phyloP scores from a whole-genome alignment of 2,329 filamentous ascomycete genomes.

The Aspergillus sp. region DNA sequence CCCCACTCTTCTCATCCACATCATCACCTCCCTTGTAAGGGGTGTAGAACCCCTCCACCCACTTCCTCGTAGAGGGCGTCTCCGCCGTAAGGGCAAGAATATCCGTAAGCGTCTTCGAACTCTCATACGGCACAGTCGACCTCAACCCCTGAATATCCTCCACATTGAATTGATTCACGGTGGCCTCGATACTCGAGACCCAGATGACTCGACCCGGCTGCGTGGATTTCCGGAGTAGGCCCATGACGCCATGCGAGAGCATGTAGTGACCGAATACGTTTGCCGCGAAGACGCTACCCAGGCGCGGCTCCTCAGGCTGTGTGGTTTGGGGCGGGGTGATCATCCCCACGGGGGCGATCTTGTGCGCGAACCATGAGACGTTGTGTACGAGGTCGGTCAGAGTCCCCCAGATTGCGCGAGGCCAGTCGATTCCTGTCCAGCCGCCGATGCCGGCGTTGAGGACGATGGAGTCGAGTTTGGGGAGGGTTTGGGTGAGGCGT shows the following conservation, averaged over 20 bases:
- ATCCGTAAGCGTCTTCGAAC: constrained; percentile 84
- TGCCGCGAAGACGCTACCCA: constrained; percentile 84
- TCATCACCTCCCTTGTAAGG: constrained; percentile 21
- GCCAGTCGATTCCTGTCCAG: constrained; percentile 78
- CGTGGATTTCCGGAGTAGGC: constrained; percentile 62
- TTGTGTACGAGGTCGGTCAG: constrained; percentile 67
- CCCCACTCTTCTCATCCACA: not conserved
- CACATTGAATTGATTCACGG: constrained; percentile 57
- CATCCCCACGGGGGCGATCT: constrained; percentile 62
- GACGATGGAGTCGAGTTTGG: constrained; percentile 75
- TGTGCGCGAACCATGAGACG: constrained; percentile 76
- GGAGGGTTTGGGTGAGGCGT: constrained; percentile 54
- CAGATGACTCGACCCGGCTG: constrained; percentile 72
- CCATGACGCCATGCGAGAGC: constrained; percentile 76
- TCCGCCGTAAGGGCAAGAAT: constrained; percentile 73
- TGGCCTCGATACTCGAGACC: constrained; percentile 80
- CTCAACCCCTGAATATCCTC: constrained; percentile 76
- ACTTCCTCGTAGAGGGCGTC: constrained; percentile 64
- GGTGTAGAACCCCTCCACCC: constrained; percentile 60
- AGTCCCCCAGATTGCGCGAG: constrained; percentile 56
- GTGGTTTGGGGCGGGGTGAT: constrained; percentile 56
- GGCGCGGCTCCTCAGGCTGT: constrained; percentile 54
- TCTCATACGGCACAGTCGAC: constrained; percentile 72
- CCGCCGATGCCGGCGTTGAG: constrained; percentile 89
- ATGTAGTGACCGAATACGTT: constrained; percentile 97